Percentiles rank a stretch among this genome's conserved stretches.
Evolutionary conservation across 345 rosid genomes (phyloP).

Genomic region (Lepidium sativum): DNA sequence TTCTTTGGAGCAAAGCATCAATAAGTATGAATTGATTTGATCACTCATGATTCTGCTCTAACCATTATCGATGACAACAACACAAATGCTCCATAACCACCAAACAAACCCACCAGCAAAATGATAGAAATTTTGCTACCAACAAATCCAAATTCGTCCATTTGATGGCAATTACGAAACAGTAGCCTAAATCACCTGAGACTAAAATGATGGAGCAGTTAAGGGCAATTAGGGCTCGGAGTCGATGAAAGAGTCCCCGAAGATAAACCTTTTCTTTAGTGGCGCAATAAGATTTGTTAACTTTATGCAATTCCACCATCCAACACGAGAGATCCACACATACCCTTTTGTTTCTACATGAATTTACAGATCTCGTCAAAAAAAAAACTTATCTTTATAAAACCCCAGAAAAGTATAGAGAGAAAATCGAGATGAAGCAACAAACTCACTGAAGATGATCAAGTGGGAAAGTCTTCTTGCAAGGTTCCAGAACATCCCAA

Average conservation of each 20-base stretch:
- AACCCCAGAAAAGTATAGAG: not conserved
- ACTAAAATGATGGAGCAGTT: slow-evolving; percentile 76
- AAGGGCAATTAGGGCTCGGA: slow-evolving; percentile 83
- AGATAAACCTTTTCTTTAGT: slow-evolving; percentile 53
- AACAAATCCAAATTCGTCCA: not conserved
- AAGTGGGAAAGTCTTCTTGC: slow-evolving; percentile 84
- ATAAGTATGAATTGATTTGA: not conserved
- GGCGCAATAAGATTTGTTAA: slow-evolving; percentile 50
- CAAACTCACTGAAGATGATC: slow-evolving; percentile 61
- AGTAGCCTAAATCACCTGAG: slow-evolving; percentile 33
- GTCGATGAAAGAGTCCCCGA: slow-evolving; percentile 70
- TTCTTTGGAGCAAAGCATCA: not conserved
- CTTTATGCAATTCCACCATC: slow-evolving; percentile 80
- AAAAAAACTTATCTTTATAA: not conserved
- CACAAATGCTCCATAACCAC: not conserved
- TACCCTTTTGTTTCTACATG: slow-evolving; percentile 70
- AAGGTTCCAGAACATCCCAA: slow-evolving; percentile 83
- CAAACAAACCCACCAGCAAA: not conserved
- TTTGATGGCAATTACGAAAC: not conserved
- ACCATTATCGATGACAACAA: not conserved
- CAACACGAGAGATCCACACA: slow-evolving; percentile 95
- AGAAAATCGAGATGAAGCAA: not conserved
- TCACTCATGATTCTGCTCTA: not conserved
- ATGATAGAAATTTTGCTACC: not conserved
- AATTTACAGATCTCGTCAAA: not conserved